Evolutionary conservation across 768 basidiomycete species (phyloP).

Genomic region (Podaxis sp.): DNA sequence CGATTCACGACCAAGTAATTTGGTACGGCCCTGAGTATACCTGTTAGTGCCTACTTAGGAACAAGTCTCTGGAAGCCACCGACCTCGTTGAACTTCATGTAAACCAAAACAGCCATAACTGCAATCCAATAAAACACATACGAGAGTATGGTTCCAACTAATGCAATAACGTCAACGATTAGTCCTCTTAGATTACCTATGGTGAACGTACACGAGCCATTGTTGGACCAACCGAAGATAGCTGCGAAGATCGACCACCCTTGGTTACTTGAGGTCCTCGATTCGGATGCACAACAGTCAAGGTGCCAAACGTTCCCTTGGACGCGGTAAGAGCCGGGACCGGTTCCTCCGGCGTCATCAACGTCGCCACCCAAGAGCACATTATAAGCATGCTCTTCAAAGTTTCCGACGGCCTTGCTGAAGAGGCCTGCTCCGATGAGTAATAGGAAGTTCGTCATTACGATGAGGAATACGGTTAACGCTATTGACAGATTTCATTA

Average conservation of each 20-base stretch:
- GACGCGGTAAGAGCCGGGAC: slow-evolving; percentile 84
- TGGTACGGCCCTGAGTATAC: slow-evolving; percentile 57
- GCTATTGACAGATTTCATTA: slow-evolving; percentile 39
- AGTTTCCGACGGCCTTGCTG: slow-evolving; percentile 71
- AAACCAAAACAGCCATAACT: slow-evolving; percentile 65
- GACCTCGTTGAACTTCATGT: slow-evolving; percentile 65
- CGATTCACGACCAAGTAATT: slow-evolving; percentile 56
- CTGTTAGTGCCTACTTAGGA: not conserved
- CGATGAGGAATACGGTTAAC: slow-evolving; percentile 82
- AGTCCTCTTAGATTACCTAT: not conserved
- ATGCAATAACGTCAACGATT: slow-evolving; percentile 1
- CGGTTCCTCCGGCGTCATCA: slow-evolving; percentile 66
- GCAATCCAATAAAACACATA: slow-evolving; percentile 95
- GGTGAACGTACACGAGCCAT: slow-evolving; percentile 55
- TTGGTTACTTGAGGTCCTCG: slow-evolving; percentile 35
- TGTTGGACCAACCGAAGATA: slow-evolving; percentile 89
- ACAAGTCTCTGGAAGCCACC: slow-evolving; percentile 14
- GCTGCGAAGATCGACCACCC: slow-evolving; percentile 86
- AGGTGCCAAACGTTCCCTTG: slow-evolving; percentile 88
- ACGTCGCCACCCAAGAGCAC: slow-evolving; percentile 69
- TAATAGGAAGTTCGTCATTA: slow-evolving; percentile 89
- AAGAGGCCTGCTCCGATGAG: slow-evolving; percentile 95
- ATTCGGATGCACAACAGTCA: slow-evolving; percentile 72
- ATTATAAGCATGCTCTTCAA: slow-evolving; percentile 70
- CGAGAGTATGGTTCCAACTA: slow-evolving; percentile 75